These are phyloP conservation scores for Aspergillus taichungensis DNA, from an alignment of 495 filamentous ascomycete genomes.

Conservation along the genomic window DNA sequence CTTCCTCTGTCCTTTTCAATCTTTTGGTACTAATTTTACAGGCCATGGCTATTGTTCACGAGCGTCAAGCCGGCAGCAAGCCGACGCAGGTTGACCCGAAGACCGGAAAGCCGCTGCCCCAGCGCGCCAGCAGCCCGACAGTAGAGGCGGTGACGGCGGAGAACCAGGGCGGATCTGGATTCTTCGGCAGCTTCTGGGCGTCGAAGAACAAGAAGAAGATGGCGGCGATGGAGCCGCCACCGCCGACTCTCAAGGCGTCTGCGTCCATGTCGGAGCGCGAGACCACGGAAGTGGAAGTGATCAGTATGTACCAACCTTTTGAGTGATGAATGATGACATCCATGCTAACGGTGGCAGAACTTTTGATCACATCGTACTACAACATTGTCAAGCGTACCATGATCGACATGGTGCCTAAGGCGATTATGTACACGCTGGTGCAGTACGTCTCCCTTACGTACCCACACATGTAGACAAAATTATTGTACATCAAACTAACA, in stretches of 20 bases:
- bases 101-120: slow-evolving; percentile 89
- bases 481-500: slow-evolving; percentile 6
- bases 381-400: slow-evolving; percentile 96
- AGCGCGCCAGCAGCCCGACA: slow-evolving; percentile 59
- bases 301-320: too few relatives aligned
- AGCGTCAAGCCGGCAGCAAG: slow-evolving; percentile 68
- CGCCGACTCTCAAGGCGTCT: slow-evolving; percentile 85
- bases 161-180: slow-evolving; percentile 56
- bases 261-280: slow-evolving; percentile 89
- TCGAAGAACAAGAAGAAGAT: slow-evolving; percentile 99
- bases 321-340: too few relatives aligned
- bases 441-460: slow-evolving; percentile 50
- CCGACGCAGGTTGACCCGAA: slow-evolving; percentile 98
- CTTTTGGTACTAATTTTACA: slow-evolving; percentile 17
- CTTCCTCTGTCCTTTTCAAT: background rate
- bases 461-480: background rate
- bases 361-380: slow-evolving; percentile 93
- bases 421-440: slow-evolving; percentile 95
- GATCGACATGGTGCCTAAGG: slow-evolving; percentile 99
- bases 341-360: slow-evolving; percentile 46
- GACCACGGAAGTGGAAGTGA: slow-evolving; percentile 91
- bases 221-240: slow-evolving; percentile 95
- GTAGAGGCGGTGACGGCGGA: slow-evolving; percentile 46
- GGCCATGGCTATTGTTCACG: slow-evolving; percentile 97
- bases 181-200: slow-evolving; percentile 96